phyloP scores from a whole-genome alignment of 345 rosid species.

The Citrus australasica region DNA sequence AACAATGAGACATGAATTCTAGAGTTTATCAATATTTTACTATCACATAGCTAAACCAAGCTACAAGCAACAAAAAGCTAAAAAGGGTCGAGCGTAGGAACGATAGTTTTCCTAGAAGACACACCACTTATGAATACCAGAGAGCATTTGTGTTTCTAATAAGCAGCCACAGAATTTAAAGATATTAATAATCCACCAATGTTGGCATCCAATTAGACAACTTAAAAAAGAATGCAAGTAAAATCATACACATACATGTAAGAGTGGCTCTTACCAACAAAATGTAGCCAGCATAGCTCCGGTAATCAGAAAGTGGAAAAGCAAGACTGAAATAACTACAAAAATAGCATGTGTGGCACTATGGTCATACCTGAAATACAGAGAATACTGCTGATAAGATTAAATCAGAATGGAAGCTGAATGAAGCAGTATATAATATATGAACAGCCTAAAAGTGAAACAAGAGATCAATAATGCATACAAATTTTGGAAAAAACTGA shows the following conservation, averaged over 20 bases:
- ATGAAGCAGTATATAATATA: neutral
- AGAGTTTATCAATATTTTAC: neutral
- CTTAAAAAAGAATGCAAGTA: slow-evolving; percentile 1
- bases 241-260: neutral
- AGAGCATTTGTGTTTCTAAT: neutral
- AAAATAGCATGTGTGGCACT: slow-evolving; percentile 76
- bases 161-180: neutral
- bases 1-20: neutral
- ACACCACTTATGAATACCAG: neutral
- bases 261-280: slow-evolving; percentile 67
- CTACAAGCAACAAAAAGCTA: neutral
- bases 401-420: neutral
- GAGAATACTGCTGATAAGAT: slow-evolving; percentile 11
- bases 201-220: slow-evolving; percentile 1
- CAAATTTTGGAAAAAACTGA: neutral
- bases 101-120: neutral
- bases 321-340: slow-evolving; percentile 72
- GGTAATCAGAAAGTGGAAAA: slow-evolving; percentile 74
- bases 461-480: neutral
- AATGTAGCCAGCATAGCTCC: slow-evolving; percentile 77
- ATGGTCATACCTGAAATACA: slow-evolving; percentile 81
- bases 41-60: neutral
- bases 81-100: neutral
- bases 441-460: neutral
- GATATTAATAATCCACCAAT: neutral